Percentiles rank a stretch among this genome's conserved stretches.
Conservation (phyloP, 768 basidiomycete species). For the Lactifluus pinguis region DNA sequence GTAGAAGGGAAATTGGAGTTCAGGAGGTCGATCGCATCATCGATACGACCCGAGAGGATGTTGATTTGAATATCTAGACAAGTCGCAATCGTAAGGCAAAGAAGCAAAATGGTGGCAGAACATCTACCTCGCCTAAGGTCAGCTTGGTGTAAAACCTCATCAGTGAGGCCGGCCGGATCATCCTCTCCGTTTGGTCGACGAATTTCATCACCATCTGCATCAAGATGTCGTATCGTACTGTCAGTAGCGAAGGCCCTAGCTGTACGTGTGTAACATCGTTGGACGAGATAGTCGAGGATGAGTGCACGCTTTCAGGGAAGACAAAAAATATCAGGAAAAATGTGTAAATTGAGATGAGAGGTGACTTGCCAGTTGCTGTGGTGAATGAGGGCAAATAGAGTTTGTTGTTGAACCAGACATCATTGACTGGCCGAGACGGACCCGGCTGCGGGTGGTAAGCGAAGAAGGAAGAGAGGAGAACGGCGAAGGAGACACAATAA, state of each 20-base stretch:
- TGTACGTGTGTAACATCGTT: slow-evolving; percentile 63
- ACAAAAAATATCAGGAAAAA: background rate
- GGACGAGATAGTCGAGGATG: slow-evolving; percentile 70
- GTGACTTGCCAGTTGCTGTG: slow-evolving; percentile 12
- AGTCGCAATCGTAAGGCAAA: background rate
- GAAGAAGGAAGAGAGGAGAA: background rate
- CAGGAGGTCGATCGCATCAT: slow-evolving; percentile 57
- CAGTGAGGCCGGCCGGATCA: slow-evolving; percentile 18
- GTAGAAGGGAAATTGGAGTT: slow-evolving; percentile 71
- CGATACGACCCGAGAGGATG: slow-evolving; percentile 70
- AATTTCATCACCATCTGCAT: slow-evolving; percentile 65
- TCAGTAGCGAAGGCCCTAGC: slow-evolving; percentile 60
- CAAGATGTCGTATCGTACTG: slow-evolving; percentile 50
- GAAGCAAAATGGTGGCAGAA: background rate
- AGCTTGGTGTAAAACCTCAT: slow-evolving; percentile 11
- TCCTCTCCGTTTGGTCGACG: slow-evolving; percentile 23
- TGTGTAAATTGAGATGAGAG: background rate
- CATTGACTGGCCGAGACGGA: background rate
- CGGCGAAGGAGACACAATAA: background rate
- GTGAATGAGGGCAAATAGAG: background rate
- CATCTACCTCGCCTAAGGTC: slow-evolving; percentile 10
- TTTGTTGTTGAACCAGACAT: slow-evolving; percentile 5
- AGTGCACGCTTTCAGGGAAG: slow-evolving; percentile 43
- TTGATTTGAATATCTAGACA: slow-evolving; percentile 53
- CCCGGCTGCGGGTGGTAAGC: background rate